Evolutionary conservation across 1,284 basidiomycete species (phyloP).

Genomic region (Melampsora larici-populina): DNA sequence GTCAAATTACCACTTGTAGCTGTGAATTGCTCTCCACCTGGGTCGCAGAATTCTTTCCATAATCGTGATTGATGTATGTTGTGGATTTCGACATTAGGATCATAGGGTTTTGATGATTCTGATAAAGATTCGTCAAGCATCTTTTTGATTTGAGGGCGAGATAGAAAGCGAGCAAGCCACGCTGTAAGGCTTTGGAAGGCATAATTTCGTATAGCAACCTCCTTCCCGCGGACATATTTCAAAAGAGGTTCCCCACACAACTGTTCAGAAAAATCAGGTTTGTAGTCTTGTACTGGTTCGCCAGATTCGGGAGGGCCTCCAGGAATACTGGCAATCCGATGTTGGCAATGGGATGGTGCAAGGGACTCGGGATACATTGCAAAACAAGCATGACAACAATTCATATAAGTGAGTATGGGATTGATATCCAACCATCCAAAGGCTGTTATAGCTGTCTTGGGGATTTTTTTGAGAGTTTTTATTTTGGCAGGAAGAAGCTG

Average conservation of each 20-base stretch:
- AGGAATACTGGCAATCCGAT: no score
- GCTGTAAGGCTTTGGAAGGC: neutral
- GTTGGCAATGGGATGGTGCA: no score
- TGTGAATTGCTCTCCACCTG: neutral
- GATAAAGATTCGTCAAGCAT: neutral
- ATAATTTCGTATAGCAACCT: neutral
- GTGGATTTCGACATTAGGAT: neutral
- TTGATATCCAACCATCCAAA: slow-evolving; percentile 20
- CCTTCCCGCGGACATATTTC: no score
- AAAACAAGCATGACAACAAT: no score
- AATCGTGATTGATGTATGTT: neutral
- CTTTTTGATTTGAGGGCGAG: neutral
- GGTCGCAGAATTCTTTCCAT: neutral
- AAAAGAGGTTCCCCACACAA: no score
- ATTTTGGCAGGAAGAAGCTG: no score
- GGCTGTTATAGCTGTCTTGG: neutral
- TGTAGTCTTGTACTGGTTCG: no score
- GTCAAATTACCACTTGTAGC: neutral
- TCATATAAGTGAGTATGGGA: neutral
- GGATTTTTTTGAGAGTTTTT: neutral
- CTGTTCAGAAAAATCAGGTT: no score
- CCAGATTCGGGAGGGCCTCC: no score
- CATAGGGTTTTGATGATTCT: neutral
- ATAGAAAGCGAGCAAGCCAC: neutral
- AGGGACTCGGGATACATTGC: no score